Base-by-base conservation (phyloP, 2,329 filamentous ascomycete species). In the Cercospora berteroae region DNA sequence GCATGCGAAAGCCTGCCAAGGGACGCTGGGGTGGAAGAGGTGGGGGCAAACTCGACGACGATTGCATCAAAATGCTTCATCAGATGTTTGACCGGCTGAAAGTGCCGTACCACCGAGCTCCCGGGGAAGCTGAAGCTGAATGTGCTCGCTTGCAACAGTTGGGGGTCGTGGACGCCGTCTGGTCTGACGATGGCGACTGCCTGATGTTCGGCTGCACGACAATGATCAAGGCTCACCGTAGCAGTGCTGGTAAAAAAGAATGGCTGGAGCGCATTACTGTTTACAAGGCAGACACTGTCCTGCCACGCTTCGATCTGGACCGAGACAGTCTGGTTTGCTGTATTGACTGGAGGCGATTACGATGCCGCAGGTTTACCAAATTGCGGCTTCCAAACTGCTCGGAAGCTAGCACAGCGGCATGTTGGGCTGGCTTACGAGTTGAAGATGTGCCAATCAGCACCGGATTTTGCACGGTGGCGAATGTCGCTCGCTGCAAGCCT, bases 141-240 rank as follows among this genome's bases (percentile, higher is more conserved):
- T 84, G 83, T 65, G 82, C 80, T 0, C 74, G 74, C n/a, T 71
- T 85, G 8, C 80, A 84, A 63, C 67, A 74, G 20, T 67, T 79
- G 1, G 81, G 80, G 0, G 66, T 84, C 10, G 81, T 85, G 0
- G 83, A 85, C 68, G 82, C 82, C 6, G 81, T 84, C 1, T 84
- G 80, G 80, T 80, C 80, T 0, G 80, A 84, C 48, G 83, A 85
- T 63, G 78, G 79, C 1, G 83, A 85, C 52, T 74, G 75, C 0
- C 75, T 85, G 13, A 81, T 85, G 80, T 84, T 84, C 60, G 82
- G 83, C 3, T 81, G 79, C 66, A 77, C 73, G 1, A 76, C 79
- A 1, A 73, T 84, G n/a, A 77, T 85, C 42, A 74, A 77, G 62
- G 55, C 68, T 27, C 69, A 74, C 63, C 71, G 71, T 60, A 57